Evolutionary conservation across 2,329 filamentous ascomycete species (phyloP).

Genomic region (Colletotrichum endophyticum): DNA sequence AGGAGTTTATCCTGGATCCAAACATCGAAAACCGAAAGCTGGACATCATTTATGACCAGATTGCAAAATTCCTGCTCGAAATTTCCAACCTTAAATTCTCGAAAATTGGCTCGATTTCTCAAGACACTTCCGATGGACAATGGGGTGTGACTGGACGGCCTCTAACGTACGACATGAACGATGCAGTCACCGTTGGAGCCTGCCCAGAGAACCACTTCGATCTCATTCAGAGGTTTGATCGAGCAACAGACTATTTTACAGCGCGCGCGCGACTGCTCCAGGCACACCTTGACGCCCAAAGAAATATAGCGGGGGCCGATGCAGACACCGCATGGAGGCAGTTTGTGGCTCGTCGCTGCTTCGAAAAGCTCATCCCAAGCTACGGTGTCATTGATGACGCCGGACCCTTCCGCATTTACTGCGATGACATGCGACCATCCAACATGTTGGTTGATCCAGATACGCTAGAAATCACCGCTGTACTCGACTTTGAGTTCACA

Average conservation of each 20-base stretch:
- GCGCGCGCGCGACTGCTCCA: conserved; percentile 29
- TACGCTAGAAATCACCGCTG: conserved; percentile 37
- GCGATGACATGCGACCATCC: conserved; percentile 39
- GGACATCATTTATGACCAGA: conserved; percentile 26
- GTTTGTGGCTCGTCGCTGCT: conserved; percentile 37
- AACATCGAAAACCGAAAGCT: conserved; percentile 25
- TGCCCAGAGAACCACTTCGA: conserved; percentile 32
- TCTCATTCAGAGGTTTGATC: conserved; percentile 31
- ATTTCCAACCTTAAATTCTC: conserved; percentile 35
- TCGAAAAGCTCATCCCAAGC: conserved; percentile 33
- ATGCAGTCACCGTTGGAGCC: conserved; percentile 33
- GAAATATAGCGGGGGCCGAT: conserved; percentile 32
- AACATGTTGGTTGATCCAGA: conserved; percentile 43
- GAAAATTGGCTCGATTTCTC: conserved; percentile 38
- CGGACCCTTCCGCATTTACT: conserved; percentile 42
- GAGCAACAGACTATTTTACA: background rate
- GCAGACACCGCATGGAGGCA: conserved; percentile 28
- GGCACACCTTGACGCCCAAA: conserved; percentile 31
- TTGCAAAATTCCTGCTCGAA: conserved; percentile 28
- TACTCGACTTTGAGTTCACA: conserved; percentile 46
- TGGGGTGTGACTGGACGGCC: conserved; percentile 37
- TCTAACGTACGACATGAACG: conserved; percentile 46
- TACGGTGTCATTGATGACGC: conserved; percentile 28
- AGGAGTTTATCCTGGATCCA: conserved; percentile 21
- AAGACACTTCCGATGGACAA: conserved; percentile 19